A percentile compares a stretch with the other conserved stretches of the same genome.
These are phyloP conservation scores for Corynespora cassiicola DNA, from an alignment of 2,329 filamentous ascomycete genomes.

Conservation along the genomic window DNA sequence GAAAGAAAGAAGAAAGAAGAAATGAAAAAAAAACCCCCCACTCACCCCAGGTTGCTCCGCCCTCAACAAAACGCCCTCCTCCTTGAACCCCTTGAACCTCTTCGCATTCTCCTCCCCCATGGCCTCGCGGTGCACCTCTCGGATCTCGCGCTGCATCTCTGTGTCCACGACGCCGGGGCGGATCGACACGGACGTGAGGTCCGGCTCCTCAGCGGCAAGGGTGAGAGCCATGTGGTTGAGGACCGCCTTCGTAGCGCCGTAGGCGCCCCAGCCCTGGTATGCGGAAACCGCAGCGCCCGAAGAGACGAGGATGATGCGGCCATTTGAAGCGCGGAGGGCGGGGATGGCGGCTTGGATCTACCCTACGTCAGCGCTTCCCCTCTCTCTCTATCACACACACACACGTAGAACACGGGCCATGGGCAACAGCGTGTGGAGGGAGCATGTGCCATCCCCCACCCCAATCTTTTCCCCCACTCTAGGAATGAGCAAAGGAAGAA, in stretches of 20 bases:
- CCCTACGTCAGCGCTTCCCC: slow-evolving; percentile 27
- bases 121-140: slow-evolving; percentile 70
- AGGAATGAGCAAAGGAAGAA: not conserved
- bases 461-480: not conserved
- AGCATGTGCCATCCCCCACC: slow-evolving; percentile 9
- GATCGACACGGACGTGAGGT: slow-evolving; percentile 75
- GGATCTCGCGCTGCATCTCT: slow-evolving; percentile 84
- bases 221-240: slow-evolving; percentile 80
- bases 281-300: slow-evolving; percentile 75
- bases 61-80: slow-evolving; percentile 73
- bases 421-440: not conserved
- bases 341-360: slow-evolving; percentile 77
- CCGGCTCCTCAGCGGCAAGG: slow-evolving; percentile 76
- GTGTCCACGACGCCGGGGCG: slow-evolving; percentile 86
- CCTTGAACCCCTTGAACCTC: slow-evolving; percentile 74
- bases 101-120: slow-evolving; percentile 65
- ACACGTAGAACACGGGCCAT: too few relatives aligned
- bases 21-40: too few relatives aligned
- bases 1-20: too few relatives aligned
- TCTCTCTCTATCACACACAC: slow-evolving; percentile 27
- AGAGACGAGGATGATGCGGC: slow-evolving; percentile 78
- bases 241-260: slow-evolving; percentile 83
- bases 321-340: slow-evolving; percentile 70
- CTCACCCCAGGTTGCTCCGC: slow-evolving; percentile 90
- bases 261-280: slow-evolving; percentile 78